Percentiles rank a stretch among this genome's conserved stretches.
These are phyloP conservation scores for Tremella yokohamensis DNA, from an alignment of 768 basidiomycete genomes.

Conservation along the genomic window DNA sequence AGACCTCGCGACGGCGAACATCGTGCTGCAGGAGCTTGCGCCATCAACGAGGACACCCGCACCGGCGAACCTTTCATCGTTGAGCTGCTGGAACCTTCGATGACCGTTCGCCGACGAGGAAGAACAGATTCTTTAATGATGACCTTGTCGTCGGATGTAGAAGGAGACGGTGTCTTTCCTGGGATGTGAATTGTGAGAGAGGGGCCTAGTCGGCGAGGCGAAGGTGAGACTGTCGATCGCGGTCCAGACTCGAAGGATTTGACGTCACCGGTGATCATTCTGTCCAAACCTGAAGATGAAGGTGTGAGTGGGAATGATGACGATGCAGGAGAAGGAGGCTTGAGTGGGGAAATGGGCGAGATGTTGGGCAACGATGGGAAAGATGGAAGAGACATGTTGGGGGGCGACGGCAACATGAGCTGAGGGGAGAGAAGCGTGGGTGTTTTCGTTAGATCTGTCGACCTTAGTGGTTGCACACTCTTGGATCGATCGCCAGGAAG, in stretches of 20 bases:
- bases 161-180: neutral
- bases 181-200: conserved; percentile 8
- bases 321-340: conserved; percentile 1
- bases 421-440: neutral
- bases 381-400: conserved; percentile 27
- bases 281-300: conserved; percentile 5
- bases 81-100: conserved; percentile 15
- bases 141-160: neutral
- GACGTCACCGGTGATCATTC: neutral
- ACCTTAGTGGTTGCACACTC: too few species aligned
- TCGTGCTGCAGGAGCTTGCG: neutral
- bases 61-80: conserved; percentile 15
- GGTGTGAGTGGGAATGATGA: conserved; percentile 10
- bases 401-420: conserved; percentile 17
- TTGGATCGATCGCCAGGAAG: neutral
- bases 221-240: conserved; percentile 1
- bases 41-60: conserved; percentile 5
- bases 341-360: conserved; percentile 31
- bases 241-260: neutral
- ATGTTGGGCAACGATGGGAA: conserved; percentile 15
- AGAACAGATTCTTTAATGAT: conserved; percentile 6
- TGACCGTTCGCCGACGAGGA: conserved; percentile 26
- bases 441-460: too few species aligned
- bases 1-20: too few species aligned
- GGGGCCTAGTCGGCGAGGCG: conserved; percentile 18